These are phyloP conservation scores for Lumnitzera littorea DNA, from an alignment of 345 rosid species.

Conservation along the genomic window DNA sequence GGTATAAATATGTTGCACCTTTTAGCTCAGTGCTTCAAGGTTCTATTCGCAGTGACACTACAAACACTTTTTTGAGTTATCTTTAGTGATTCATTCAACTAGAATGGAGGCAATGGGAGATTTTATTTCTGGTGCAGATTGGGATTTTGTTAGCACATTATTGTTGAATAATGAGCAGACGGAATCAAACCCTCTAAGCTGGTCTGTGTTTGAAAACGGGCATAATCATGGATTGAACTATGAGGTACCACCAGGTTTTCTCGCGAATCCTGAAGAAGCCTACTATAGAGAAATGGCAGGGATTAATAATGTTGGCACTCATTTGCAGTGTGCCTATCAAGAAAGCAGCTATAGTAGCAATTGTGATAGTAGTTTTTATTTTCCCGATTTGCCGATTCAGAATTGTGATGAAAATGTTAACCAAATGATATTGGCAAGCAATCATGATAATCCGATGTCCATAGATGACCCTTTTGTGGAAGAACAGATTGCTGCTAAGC, in stretches of 20 bases:
- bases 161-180: constrained; percentile 3
- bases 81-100: constrained; percentile 12
- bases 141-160: constrained; percentile 1
- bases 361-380: constrained; percentile 11
- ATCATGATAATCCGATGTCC: no score
- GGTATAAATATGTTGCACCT: constrained; percentile 23
- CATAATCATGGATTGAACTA: no score
- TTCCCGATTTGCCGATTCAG: neutral
- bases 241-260: no score
- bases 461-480: no score
- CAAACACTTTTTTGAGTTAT: neutral
- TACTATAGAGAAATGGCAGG: no score
- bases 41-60: neutral
- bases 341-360: constrained; percentile 17
- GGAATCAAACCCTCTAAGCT: neutral
- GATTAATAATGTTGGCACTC: neutral
- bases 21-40: constrained; percentile 13
- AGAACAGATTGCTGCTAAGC: no score
- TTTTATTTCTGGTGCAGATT: constrained; percentile 2
- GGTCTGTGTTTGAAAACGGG: neutral
- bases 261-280: no score
- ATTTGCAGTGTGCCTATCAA: constrained; percentile 14
- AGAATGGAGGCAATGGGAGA: constrained; percentile 9
- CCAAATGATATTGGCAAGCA: no score
- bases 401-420: no score